Evolutionary conservation across 352 stramenopile species (phyloP), one percentile per base, ranked within the genome.

Genomic region (Globisporangium nodosum): DNA sequence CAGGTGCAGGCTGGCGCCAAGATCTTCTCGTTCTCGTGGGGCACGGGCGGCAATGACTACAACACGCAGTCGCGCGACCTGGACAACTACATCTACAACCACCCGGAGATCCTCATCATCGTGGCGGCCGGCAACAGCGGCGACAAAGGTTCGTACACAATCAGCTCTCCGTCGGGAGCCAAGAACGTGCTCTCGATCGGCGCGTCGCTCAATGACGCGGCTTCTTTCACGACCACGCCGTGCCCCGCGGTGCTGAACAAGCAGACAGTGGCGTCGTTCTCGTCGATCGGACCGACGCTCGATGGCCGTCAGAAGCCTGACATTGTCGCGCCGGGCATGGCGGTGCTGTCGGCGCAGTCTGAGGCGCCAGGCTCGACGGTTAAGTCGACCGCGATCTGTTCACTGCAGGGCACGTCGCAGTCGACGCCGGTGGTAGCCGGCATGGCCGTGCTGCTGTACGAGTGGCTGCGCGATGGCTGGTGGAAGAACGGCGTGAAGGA

Each of bases 61-160:
- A 90, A 78, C 61, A 70, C 64, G n/a, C 84, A 94, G 67, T 81
- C 84, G 21, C 76, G 84, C 50, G 76, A 92, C 60, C 70, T 94
- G 39, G 85, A 96, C 52, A 70, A 71, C 12, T 96, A 85, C 64
- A 81, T 93, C 56, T 94, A 91, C 60, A 63, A 85, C 52, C 92
- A 97, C 63, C 88, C 87, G 0, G 83, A 96, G 4, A 71, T 89
- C 11, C 60, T 97, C 11, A 70, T 96, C 37, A 70, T 97, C 48
- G 82, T 96, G 18, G 90, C 90, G 1, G 90, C 89, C 9, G 89
- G 90, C 52, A 97, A 97, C 68, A 90, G 84, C 43, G 90, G 90
- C 16, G 87, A 96, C 70, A 79, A 30, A 58, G 76, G 64, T 52
- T 12, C 75, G 71, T 16, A 70, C n/a, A 88, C 81, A n/a, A 94